A percentile compares a stretch with the other conserved stretches of the same genome.
Evolutionary conservation across 306 rosid species (phyloP).

Genomic region (Coriaria nepalensis): DNA sequence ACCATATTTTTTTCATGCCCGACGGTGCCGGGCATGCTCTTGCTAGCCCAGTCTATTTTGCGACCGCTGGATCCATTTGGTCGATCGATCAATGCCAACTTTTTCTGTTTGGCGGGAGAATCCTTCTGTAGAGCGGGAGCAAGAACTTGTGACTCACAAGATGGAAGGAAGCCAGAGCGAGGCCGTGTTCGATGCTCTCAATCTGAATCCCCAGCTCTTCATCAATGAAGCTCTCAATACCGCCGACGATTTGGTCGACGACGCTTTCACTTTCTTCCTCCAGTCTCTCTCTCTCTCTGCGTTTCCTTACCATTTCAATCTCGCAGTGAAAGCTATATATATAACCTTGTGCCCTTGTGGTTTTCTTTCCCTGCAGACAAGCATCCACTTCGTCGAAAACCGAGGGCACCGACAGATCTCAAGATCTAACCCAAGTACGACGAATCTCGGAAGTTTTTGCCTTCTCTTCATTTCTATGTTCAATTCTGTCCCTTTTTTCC

Average conservation of each 20-base stretch:
- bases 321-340: not conserved
- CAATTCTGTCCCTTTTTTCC: not conserved
- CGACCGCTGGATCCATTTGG: too few relatives aligned
- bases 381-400: conserved; percentile 36
- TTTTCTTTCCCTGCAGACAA: conserved; percentile 31
- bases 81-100: too few relatives aligned
- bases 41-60: too few relatives aligned
- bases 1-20: too few relatives aligned
- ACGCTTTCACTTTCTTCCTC: conserved; percentile 51
- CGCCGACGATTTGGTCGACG: conserved; percentile 41
- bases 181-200: conserved; percentile 40
- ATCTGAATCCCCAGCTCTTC: conserved; percentile 65
- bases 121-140: not conserved
- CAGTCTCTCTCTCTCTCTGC: conserved; percentile 18
- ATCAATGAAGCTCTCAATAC: conserved; percentile 55
- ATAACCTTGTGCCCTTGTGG: not conserved
- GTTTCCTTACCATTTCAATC: not conserved
- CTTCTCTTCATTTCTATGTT: not conserved
- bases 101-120: too few relatives aligned
- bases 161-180: conserved; percentile 68
- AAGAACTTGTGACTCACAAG: not conserved
- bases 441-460: not conserved
- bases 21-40: too few relatives aligned
- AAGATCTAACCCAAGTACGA: conserved; percentile 42
- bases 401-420: conserved; percentile 39